A percentile compares a stretch with the other conserved stretches of the same genome.
phyloP scores from a whole-genome alignment of 2,329 filamentous ascomycete species.

The Rosellinia necatrix region DNA sequence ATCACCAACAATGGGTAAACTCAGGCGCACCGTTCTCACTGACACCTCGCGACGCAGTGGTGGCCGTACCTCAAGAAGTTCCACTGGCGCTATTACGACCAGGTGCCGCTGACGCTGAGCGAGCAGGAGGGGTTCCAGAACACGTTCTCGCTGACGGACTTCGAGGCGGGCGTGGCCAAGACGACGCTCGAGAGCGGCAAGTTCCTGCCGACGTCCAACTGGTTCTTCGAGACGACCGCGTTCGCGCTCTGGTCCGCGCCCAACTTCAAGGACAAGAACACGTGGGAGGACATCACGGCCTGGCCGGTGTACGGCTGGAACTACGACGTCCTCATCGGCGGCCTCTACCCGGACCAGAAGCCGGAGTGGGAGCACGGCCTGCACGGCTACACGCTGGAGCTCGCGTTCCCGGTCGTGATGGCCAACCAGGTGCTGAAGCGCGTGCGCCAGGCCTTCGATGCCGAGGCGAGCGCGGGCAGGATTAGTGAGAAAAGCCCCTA shows the following conservation, averaged over 20 bases:
- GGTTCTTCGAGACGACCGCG: constrained; percentile 54
- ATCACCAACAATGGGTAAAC: neutral
- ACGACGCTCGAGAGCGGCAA: constrained; percentile 53
- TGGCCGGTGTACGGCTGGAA: constrained; percentile 60
- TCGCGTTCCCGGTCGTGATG: constrained; percentile 55
- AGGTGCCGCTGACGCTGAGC: constrained; percentile 46
- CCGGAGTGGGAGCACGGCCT: constrained; percentile 57
- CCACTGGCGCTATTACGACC: constrained; percentile 58
- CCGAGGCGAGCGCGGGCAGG: constrained; percentile 39
- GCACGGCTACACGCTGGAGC: constrained; percentile 54
- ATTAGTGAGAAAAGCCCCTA: constrained; percentile 14
- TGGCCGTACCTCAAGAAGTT: constrained; percentile 57
- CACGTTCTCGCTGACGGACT: constrained; percentile 53
- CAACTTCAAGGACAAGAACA: constrained; percentile 58
- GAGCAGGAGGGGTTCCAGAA: constrained; percentile 56
- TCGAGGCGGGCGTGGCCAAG: constrained; percentile 48
- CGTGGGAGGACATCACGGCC: constrained; percentile 45
- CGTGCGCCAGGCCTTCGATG: constrained; percentile 54
- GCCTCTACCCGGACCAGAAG: constrained; percentile 52
- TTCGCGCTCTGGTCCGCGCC: constrained; percentile 54
- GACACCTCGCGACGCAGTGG: constrained; percentile 44
- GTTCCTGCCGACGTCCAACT: constrained; percentile 52
- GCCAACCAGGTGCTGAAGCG: constrained; percentile 55
- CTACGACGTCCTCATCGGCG: constrained; percentile 58
- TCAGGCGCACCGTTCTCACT: neutral